A percentile compares a stretch with the other conserved stretches of the same genome.
Conservation (phyloP, 2,329 filamentous ascomycete genomes). For the Phyllosticta capitalensis region DNA sequence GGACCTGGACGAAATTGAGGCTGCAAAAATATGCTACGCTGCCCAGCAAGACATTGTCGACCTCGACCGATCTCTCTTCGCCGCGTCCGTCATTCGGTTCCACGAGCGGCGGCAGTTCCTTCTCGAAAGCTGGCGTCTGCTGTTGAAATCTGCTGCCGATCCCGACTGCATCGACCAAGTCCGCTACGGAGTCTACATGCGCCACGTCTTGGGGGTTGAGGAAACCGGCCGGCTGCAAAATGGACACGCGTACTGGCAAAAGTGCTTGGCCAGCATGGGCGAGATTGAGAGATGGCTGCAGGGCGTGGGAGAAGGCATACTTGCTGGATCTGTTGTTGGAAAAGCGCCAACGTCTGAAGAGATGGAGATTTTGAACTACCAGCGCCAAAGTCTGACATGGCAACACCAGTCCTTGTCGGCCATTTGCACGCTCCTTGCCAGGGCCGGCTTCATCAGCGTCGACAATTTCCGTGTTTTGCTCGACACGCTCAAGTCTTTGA, state of each 20-base stretch:
- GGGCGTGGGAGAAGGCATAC: conserved; percentile 63
- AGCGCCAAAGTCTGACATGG: conserved; percentile 67
- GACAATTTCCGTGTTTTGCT: conserved; percentile 69
- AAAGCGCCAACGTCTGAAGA: conserved; percentile 51
- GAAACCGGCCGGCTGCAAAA: conserved; percentile 40
- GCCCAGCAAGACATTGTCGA: conserved; percentile 59
- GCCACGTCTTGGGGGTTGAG: conserved; percentile 44
- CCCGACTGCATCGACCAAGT: conserved; percentile 20
- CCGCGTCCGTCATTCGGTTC: conserved; percentile 76
- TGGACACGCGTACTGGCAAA: conserved; percentile 57
- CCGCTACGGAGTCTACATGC: conserved; percentile 22
- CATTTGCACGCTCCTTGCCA: conserved; percentile 70
- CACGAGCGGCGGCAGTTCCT: conserved; percentile 77
- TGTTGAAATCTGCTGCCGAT: conserved; percentile 56
- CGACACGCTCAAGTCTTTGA: conserved; percentile 55
- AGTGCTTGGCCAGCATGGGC: conserved; percentile 67
- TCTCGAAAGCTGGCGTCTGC: conserved; percentile 72
- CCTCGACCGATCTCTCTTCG: conserved; percentile 62
- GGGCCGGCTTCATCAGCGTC: conserved; percentile 59
- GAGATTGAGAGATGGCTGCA: conserved; percentile 70
- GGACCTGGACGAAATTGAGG: conserved; percentile 80
- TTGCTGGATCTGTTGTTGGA: conserved; percentile 66
- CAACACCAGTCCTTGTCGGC: conserved; percentile 84
- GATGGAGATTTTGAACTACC: conserved; percentile 69
- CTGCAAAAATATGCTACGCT: conserved; percentile 65